A percentile compares a stretch with the other conserved stretches of the same genome.
Conservation (phyloP, 345 rosid species). For the Citrus hindsii region DNA sequence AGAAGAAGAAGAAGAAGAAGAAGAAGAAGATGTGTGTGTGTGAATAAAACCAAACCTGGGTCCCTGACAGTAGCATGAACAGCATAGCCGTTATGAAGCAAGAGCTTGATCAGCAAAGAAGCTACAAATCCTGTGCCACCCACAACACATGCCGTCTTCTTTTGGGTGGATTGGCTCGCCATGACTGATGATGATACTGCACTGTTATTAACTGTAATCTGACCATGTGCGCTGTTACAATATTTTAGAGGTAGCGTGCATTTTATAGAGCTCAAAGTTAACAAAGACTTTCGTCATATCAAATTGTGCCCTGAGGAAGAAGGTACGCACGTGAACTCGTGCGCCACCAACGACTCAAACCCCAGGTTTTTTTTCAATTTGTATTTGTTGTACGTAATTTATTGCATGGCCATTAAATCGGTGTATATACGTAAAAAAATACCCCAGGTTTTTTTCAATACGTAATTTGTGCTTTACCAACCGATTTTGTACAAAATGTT, state of each 20-base stretch:
- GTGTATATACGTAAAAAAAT: too few species aligned
- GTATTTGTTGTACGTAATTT: too few species aligned
- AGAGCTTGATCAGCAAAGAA: slow-evolving; percentile 59
- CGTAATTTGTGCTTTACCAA: too few species aligned
- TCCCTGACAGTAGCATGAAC: slow-evolving; percentile 86
- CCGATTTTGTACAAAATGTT: too few species aligned
- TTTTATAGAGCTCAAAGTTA: neutral
- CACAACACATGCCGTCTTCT: slow-evolving; percentile 66
- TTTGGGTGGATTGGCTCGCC: slow-evolving; percentile 21
- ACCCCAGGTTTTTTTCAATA: too few species aligned
- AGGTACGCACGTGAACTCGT: slow-evolving; percentile 27
- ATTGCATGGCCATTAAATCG: too few species aligned
- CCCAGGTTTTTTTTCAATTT: neutral
- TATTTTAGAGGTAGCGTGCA: too few species aligned
- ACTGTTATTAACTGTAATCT: too few species aligned
- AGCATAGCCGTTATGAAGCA: slow-evolving; percentile 71
- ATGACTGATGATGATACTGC: slow-evolving; percentile 2
- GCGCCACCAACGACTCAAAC: slow-evolving; percentile 14
- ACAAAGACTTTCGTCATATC: neutral
- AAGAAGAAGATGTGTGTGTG: too few species aligned
- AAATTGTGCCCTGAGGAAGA: too few species aligned
- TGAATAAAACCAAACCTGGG: slow-evolving; percentile 31
- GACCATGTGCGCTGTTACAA: too few species aligned
- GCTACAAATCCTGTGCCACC: slow-evolving; percentile 85
- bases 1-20: too few species aligned